These are phyloP conservation scores for Globisporangium parvum DNA, from an alignment of 352 stramenopile genomes.

Conservation along the genomic window DNA sequence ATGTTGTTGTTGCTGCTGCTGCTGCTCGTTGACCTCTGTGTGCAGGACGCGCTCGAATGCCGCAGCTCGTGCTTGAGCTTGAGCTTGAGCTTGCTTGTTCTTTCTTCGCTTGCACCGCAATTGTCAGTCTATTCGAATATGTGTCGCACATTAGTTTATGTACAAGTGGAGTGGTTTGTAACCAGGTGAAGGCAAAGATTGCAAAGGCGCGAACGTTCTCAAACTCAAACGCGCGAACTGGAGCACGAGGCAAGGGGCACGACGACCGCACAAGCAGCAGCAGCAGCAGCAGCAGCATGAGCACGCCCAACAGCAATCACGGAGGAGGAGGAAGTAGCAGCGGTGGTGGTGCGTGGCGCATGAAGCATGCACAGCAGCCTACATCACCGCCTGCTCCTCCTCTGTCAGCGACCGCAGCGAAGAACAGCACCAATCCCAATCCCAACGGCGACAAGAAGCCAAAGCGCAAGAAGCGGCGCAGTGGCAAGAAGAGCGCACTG, in stretches of 20 bases:
- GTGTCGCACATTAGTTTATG: no score
- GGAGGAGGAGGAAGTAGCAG: background rate
- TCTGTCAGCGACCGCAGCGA: slow-evolving; percentile 9
- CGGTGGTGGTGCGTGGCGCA: slow-evolving; percentile 3
- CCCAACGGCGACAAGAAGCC: slow-evolving; percentile 11
- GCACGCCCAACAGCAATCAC: background rate
- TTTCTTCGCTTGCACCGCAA: no score
- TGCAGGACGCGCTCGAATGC: no score
- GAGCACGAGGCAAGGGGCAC: background rate
- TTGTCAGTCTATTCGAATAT: no score
- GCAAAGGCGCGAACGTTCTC: no score
- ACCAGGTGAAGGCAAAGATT: no score
- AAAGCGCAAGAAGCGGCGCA: slow-evolving; percentile 10
- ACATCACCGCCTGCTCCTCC: background rate
- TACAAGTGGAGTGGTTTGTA: no score
- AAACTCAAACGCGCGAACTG: no score
- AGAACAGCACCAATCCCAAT: slow-evolving; percentile 7
- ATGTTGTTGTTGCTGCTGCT: no score
- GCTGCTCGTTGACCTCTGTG: no score
- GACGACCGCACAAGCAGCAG: background rate
- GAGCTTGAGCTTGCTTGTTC: no score
- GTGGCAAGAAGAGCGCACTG: slow-evolving; percentile 18
- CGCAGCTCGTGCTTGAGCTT: background rate
- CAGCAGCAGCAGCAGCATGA: slow-evolving; percentile 2
- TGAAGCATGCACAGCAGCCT: background rate